phyloP scores from a whole-genome alignment of 495 filamentous ascomycete genomes.

The Recurvomyces mirabilis region DNA sequence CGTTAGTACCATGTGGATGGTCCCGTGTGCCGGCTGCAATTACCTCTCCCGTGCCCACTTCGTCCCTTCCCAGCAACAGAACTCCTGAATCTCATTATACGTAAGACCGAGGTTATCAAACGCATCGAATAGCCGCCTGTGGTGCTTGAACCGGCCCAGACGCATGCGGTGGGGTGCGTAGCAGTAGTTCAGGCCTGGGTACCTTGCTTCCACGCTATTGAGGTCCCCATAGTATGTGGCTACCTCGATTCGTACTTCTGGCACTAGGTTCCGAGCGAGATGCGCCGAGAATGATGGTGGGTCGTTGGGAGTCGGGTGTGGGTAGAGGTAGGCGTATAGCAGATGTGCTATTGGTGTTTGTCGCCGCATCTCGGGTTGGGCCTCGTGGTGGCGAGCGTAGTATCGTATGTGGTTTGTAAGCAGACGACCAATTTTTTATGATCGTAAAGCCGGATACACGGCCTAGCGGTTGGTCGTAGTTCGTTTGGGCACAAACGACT shows the following conservation, averaged over 20 bases:
- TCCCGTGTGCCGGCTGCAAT: no score
- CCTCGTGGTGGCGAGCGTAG: no score
- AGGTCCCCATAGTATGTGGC: constrained; percentile 75
- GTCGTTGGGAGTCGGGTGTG: constrained; percentile 43
- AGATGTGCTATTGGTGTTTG: constrained; percentile 45
- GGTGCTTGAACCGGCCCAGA: constrained; percentile 68
- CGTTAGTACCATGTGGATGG: no score
- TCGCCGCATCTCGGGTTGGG: constrained; percentile 45
- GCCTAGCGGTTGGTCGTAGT: no score
- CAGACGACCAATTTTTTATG: no score
- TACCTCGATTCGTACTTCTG: constrained; percentile 78
- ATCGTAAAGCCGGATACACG: no score
- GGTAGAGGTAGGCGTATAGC: constrained; percentile 48
- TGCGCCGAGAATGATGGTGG: constrained; percentile 48
- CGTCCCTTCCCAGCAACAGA: constrained; percentile 93
- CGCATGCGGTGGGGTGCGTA: constrained; percentile 71
- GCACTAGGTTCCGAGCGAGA: constrained; percentile 60
- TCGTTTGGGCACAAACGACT: no score
- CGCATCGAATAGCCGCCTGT: constrained; percentile 66
- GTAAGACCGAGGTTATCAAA: constrained; percentile 75
- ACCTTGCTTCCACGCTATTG: constrained; percentile 77
- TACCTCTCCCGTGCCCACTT: constrained; percentile 73
- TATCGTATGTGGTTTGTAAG: no score
- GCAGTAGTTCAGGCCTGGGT: constrained; percentile 82
- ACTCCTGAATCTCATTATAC: constrained; percentile 55